Conservation (phyloP, 1,139 yeast genomes). For the Kurtzmaniella quercitrusa region DNA sequence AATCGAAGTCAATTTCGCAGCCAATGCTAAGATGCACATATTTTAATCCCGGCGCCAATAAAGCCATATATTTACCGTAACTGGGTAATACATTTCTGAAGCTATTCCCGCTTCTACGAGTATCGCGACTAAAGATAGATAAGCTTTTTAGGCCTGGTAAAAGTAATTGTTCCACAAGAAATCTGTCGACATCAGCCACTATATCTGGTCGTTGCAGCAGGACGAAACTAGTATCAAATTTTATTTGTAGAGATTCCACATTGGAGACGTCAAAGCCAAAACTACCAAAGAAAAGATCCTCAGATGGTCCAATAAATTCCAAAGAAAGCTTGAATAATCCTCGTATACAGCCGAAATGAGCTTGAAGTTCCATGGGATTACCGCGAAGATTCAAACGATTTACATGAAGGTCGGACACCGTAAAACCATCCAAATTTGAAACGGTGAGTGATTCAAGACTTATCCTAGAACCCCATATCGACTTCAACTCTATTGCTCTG, state of each 20-base stretch:
- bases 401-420: not conserved
- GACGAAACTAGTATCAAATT: constrained; percentile 4
- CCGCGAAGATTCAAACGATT: constrained; percentile 4
- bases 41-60: constrained; percentile 1
- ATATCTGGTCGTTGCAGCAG: constrained; percentile 2
- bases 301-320: constrained; percentile 2
- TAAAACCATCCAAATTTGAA: not conserved
- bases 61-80: constrained; percentile 4
- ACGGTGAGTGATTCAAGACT: not conserved
- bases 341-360: not conserved
- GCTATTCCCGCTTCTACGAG: not conserved
- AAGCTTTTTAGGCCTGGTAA: constrained; percentile 4
- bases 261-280: not conserved
- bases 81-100: constrained; percentile 5
- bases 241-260: constrained; percentile 2
- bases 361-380: constrained; percentile 4
- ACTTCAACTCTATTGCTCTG: not conserved
- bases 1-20: constrained; percentile 4
- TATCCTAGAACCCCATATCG: not conserved
- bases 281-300: not conserved
- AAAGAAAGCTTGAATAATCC: constrained; percentile 2
- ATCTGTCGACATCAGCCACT: constrained; percentile 3
- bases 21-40: constrained; percentile 7
- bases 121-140: constrained; percentile 7
- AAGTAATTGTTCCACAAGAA: constrained; percentile 1